Evolutionary conservation across 1,284 basidiomycete species (phyloP), one percentile per base, ranked within the genome.

Genomic region (Ustanciosporium gigantosporum): DNA sequence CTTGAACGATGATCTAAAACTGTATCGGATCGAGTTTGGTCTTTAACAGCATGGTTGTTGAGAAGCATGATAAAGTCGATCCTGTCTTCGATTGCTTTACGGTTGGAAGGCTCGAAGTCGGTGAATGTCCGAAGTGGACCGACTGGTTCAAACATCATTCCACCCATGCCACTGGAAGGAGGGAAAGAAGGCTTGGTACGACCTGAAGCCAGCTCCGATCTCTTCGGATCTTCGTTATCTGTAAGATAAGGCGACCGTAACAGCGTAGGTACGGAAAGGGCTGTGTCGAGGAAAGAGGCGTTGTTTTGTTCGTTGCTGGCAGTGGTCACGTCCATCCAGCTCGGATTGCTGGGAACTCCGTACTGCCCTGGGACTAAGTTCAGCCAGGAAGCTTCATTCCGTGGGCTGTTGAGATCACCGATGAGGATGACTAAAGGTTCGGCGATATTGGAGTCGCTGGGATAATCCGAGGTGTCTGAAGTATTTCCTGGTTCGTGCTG

Each of bases 381-480:
- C 5, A 50, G 46, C 66, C 68, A 68, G 22, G 35, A 39, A 2
- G 42, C 45, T 36, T 70, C 61, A 25, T 59, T 61, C 13, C 66
- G 52, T 7, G 68, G 66, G 19, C 52, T 58, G 45, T 70, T 70
- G 29, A 70, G 52, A 32, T 68, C 66, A 16, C 68, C 66, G 11
- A 66, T 59, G 2, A 70, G 46, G n/a, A 66, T 38, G 5, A 68
- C 44, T 0, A 70, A 41, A 1, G 68, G 68, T 5, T 68, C 57
- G 9, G 11, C 32, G 8, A 9, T 19, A 9, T 8, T 19, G n/a
- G 27, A 29, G n/a, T 9, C 27, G n/a, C 9, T 9, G 27, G 27
- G 27, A n/a, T 9, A n/a, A 29, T 9, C 11, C 11, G n/a, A n/a
- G 9, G 11, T n/a, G 11, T n/a, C 9, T 9, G 11, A 11, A 11